phyloP scores from a whole-genome alignment of 148 eudicot species.

The Cornus kousa region DNA sequence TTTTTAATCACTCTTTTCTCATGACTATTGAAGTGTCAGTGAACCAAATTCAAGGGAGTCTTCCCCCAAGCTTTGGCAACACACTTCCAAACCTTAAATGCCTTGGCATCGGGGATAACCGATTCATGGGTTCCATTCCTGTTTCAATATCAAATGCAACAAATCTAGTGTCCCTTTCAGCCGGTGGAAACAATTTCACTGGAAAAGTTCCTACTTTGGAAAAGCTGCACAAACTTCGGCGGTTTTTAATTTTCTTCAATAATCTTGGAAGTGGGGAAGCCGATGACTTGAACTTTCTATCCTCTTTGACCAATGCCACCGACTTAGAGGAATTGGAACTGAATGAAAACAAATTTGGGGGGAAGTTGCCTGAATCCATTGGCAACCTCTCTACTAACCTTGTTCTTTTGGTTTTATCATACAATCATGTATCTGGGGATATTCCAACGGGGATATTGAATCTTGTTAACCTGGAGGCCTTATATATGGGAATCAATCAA shows the following conservation, averaged over 20 bases:
- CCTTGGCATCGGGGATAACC: not conserved
- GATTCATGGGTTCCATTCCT: not conserved
- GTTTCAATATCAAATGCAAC: not conserved
- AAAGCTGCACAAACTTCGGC: not conserved
- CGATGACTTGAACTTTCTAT: constrained; percentile 27
- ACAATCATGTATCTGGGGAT: constrained; percentile 18
- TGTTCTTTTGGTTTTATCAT: not conserved
- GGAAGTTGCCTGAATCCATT: constrained; percentile 14
- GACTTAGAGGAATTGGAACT: constrained; percentile 7
- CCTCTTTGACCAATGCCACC: constrained; percentile 27
- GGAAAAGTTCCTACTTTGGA: not conserved
- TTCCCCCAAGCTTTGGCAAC: not conserved
- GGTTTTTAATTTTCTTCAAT: not conserved
- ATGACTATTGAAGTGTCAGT: not conserved
- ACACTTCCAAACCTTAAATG: not conserved
- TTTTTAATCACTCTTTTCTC: not conserved
- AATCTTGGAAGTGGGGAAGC: constrained; percentile 22
- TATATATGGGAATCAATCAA: not conserved
- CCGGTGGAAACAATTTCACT: not conserved
- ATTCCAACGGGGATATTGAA: constrained; percentile 22
- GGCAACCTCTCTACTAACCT: constrained; percentile 20
- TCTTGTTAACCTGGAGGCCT: not conserved
- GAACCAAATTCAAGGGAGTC: not conserved
- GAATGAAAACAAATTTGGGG: constrained; percentile 17
- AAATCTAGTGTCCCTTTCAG: not conserved